A percentile compares a stretch with the other conserved stretches of the same genome.
Conservation (phyloP, 2,329 filamentous ascomycete genomes). For the Colletotrichum siamense region DNA sequence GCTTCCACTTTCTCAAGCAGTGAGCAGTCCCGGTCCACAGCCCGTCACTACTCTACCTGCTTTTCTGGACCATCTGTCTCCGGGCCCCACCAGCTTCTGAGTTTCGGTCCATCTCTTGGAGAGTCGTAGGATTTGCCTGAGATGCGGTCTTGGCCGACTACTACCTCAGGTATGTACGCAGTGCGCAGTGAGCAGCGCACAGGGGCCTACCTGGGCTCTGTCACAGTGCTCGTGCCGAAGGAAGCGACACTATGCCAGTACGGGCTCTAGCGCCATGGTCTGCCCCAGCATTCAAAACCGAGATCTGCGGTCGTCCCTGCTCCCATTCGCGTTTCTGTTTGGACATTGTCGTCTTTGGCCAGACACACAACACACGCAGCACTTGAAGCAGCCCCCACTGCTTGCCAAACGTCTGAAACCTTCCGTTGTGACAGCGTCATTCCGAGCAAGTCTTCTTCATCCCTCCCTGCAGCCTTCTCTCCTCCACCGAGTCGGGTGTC, state of each 20-base stretch:
- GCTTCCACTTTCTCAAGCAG: neutral
- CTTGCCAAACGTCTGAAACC: constrained; percentile 16
- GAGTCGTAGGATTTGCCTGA: neutral
- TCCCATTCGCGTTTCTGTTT: neutral
- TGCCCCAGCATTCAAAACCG: neutral
- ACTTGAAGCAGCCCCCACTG: constrained; percentile 8
- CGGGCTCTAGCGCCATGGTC: neutral
- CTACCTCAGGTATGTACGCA: no score
- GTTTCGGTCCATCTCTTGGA: neutral
- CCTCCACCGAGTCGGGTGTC: neutral
- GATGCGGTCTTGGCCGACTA: neutral
- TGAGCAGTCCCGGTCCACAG: neutral
- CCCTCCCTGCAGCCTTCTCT: no score
- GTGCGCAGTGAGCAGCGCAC: no score
- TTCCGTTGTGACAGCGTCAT: constrained; percentile 6
- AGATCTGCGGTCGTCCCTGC: neutral
- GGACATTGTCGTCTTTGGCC: neutral
- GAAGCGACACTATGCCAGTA: neutral
- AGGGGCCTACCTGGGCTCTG: neutral
- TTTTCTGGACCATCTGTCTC: neutral
- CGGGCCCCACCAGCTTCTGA: neutral
- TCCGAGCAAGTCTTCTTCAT: neutral
- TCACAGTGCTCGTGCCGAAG: neutral
- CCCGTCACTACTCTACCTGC: neutral
- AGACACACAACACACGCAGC: neutral